Evolutionary conservation across 2,329 filamentous ascomycete genomes (phyloP).

Genomic region (Alternaria gaisen): DNA sequence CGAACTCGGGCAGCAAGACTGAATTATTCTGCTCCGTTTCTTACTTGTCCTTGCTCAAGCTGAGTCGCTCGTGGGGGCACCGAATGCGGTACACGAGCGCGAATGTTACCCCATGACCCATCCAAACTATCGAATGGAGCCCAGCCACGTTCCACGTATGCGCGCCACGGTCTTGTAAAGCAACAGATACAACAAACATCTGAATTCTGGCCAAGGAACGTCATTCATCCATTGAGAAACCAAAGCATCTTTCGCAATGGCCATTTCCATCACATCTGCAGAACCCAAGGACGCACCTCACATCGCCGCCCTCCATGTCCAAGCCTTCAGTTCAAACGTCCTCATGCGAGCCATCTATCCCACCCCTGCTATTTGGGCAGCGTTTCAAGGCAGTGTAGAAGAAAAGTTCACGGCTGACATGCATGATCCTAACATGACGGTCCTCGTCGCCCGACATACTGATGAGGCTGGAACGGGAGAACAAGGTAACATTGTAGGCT

Average conservation of each 20-base stretch:
- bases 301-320: conserved; percentile 11
- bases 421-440: conserved; percentile 9
- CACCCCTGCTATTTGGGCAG: conserved; percentile 10
- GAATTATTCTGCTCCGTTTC: no score
- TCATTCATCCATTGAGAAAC: neutral
- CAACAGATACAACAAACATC: neutral
- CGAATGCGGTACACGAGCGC: neutral
- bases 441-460: conserved; percentile 4
- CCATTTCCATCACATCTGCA: conserved; percentile 5
- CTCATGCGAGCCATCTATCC: conserved; percentile 19
- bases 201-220: neutral
- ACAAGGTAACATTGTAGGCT: conserved; percentile 7
- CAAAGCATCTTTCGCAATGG: neutral
- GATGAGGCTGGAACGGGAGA: neutral
- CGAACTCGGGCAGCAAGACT: neutral
- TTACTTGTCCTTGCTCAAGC: neutral
- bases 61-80: neutral
- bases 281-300: conserved; percentile 1
- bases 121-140: neutral
- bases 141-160: neutral
- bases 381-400: conserved; percentile 10
- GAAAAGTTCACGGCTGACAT: conserved; percentile 12
- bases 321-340: conserved; percentile 15
- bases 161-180: neutral
- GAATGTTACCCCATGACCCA: neutral